Percentiles rank a stretch among this genome's conserved stretches.
These are phyloP conservation scores for Monilinia fructigena DNA, from an alignment of 2,329 filamentous ascomycete genomes.

Conservation along the genomic window DNA sequence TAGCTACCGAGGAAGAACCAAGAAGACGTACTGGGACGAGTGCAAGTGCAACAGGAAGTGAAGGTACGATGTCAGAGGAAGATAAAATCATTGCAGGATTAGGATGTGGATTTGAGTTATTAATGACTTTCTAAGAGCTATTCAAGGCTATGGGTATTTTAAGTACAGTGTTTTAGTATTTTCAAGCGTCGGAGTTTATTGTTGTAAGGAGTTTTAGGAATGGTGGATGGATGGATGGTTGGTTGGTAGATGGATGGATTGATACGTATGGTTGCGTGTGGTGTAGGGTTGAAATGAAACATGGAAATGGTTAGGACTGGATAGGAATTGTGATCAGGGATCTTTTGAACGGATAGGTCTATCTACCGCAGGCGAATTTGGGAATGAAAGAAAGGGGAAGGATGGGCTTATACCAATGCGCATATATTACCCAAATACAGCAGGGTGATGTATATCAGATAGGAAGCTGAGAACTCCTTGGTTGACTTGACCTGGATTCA, in stretches of 20 bases:
- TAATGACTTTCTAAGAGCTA: slow-evolving; percentile 41
- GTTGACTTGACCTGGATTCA: neutral
- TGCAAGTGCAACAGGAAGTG: slow-evolving; percentile 30
- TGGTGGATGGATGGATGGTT: neutral
- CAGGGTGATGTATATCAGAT: neutral
- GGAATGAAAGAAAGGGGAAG: slow-evolving; percentile 9
- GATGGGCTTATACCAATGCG: slow-evolving; percentile 4
- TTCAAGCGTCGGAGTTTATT: slow-evolving; percentile 24
- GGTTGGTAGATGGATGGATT: neutral
- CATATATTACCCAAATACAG: slow-evolving; percentile 4
- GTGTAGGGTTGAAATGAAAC: slow-evolving; percentile 22
- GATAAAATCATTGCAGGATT: slow-evolving; percentile 56
- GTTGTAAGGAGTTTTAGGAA: slow-evolving; percentile 12
- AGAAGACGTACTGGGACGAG: slow-evolving; percentile 35
- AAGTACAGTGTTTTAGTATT: slow-evolving; percentile 18
- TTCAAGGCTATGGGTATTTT: slow-evolving; percentile 17
- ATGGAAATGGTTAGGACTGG: slow-evolving; percentile 11
- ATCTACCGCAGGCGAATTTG: slow-evolving; percentile 15
- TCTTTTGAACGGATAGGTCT: slow-evolving; percentile 9
- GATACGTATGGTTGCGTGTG: slow-evolving; percentile 1
- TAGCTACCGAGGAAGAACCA: slow-evolving; percentile 32
- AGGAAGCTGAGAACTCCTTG: neutral
- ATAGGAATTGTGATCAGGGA: slow-evolving; percentile 17
- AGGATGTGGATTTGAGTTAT: slow-evolving; percentile 63
- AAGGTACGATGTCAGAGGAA: slow-evolving; percentile 44